These are phyloP conservation scores for Bipolaris zeicola DNA, from an alignment of 2,329 filamentous ascomycete genomes.

Conservation along the genomic window DNA sequence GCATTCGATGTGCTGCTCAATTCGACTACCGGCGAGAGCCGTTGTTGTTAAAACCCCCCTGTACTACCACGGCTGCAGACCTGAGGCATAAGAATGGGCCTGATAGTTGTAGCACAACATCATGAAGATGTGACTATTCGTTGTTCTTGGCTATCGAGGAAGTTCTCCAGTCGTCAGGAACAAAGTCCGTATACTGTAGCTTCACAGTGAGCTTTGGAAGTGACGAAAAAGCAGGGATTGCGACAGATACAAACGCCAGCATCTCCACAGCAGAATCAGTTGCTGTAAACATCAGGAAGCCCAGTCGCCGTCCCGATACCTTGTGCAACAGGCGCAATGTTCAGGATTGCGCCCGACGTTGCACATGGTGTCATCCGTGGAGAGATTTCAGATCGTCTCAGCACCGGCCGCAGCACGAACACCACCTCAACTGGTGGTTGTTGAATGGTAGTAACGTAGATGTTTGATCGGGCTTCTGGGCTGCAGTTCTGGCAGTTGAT, in stretches of 20 bases:
- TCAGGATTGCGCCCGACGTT: slow-evolving; percentile 26
- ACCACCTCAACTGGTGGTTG: slow-evolving; percentile 16
- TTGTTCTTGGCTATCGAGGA: slow-evolving; percentile 20
- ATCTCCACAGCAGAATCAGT: not conserved
- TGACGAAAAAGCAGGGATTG: slow-evolving; percentile 18
- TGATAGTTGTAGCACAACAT: slow-evolving; percentile 36
- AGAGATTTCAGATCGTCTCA: slow-evolving; percentile 26
- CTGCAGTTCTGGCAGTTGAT: slow-evolving; percentile 3
- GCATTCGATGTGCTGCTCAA: slow-evolving; percentile 32
- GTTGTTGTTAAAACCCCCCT: slow-evolving; percentile 37
- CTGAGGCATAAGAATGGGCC: slow-evolving; percentile 27
- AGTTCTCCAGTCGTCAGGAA: slow-evolving; percentile 19
- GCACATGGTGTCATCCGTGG: slow-evolving; percentile 22
- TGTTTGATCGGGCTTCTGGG: slow-evolving; percentile 7
- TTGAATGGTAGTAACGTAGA: slow-evolving; percentile 25
- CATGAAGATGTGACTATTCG: slow-evolving; percentile 41
- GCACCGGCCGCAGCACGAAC: slow-evolving; percentile 22
- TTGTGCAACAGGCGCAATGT: slow-evolving; percentile 11
- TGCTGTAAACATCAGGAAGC: slow-evolving; percentile 1
- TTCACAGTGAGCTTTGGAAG: slow-evolving; percentile 7
- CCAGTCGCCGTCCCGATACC: slow-evolving; percentile 6
- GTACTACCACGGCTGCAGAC: slow-evolving; percentile 26
- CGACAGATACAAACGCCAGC: slow-evolving; percentile 1
- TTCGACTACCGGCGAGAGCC: slow-evolving; percentile 38
- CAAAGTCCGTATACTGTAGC: slow-evolving; percentile 20